Evolutionary conservation across 176 grass and related monocot species (phyloP).

Genomic region (Pontederia paniculata): DNA sequence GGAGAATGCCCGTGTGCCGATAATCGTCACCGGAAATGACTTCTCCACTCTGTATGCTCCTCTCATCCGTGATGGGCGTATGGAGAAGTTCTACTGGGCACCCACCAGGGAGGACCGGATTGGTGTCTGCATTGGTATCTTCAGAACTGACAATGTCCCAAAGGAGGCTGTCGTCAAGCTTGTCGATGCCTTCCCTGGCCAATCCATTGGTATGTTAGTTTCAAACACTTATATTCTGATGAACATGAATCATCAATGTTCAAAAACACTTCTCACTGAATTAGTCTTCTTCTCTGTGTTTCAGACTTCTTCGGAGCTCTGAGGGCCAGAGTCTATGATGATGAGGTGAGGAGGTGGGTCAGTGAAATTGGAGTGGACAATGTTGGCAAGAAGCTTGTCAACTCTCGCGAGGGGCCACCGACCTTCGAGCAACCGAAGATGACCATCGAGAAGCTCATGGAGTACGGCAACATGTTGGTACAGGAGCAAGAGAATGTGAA

Average conservation of each 20-base stretch:
- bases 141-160: conserved; percentile 15
- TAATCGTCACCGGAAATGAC: conserved; percentile 16
- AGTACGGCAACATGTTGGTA: conserved; percentile 16
- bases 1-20: conserved; percentile 16
- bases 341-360: conserved; percentile 23
- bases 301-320: conserved; percentile 22
- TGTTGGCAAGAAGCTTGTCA: conserved; percentile 13
- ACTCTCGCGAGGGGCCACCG: conserved; percentile 8
- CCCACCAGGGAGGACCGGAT: conserved; percentile 15
- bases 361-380: not conserved
- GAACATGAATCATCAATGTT: no score
- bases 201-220: conserved; percentile 6
- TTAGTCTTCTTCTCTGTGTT: not conserved
- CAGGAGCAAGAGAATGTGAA: conserved; percentile 24
- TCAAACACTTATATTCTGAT: not conserved
- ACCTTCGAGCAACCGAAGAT: conserved; percentile 16
- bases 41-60: conserved; percentile 22
- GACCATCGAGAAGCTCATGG: conserved; percentile 10
- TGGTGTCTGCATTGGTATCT: conserved; percentile 15
- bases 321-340: conserved; percentile 18
- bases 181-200: conserved; percentile 12
- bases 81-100: conserved; percentile 24
- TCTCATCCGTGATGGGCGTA: conserved; percentile 18
- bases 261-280: no score
- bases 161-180: conserved; percentile 9